Evolutionary conservation across 108 stramenopile genomes (phyloP).

Genomic region (Hondaea fermentalgiana): DNA sequence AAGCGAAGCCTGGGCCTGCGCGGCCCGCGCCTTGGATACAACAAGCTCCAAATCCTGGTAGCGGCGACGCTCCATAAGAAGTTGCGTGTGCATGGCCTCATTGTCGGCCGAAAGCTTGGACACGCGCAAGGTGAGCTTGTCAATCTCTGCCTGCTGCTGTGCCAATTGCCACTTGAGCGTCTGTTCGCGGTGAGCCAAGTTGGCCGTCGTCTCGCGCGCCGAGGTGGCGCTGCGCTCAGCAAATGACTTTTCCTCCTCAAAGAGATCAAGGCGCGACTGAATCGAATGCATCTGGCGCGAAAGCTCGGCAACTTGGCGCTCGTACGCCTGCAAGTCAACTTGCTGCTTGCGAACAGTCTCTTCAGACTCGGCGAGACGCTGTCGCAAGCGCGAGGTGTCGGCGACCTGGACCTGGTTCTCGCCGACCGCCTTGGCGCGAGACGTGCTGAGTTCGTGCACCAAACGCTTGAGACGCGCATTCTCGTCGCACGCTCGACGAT

Average conservation of each 20-base stretch:
- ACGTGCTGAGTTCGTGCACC: background rate
- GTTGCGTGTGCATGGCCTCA: background rate
- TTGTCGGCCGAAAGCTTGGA: background rate
- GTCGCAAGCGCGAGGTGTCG: background rate
- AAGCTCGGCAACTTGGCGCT: slow-evolving; percentile 6
- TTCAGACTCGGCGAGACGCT: background rate
- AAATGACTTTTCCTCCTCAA: background rate
- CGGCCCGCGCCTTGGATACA: background rate
- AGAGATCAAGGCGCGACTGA: background rate
- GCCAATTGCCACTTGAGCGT: background rate
- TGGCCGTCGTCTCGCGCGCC: background rate
- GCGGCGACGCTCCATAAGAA: background rate
- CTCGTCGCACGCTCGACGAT: background rate
- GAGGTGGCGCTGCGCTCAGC: background rate
- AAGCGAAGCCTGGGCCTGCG: background rate
- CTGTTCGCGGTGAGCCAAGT: background rate
- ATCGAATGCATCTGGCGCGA: slow-evolving; percentile 12
- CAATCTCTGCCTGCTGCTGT: background rate
- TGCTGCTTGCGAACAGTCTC: background rate
- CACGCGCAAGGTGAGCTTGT: background rate
- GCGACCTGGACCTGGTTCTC: background rate
- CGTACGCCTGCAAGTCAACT: background rate
- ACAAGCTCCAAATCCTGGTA: slow-evolving; percentile 13
- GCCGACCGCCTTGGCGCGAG: background rate
- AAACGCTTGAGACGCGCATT: background rate